Conservation (phyloP, 1,284 basidiomycete genomes). For the Sporisorium exsertum region DNA sequence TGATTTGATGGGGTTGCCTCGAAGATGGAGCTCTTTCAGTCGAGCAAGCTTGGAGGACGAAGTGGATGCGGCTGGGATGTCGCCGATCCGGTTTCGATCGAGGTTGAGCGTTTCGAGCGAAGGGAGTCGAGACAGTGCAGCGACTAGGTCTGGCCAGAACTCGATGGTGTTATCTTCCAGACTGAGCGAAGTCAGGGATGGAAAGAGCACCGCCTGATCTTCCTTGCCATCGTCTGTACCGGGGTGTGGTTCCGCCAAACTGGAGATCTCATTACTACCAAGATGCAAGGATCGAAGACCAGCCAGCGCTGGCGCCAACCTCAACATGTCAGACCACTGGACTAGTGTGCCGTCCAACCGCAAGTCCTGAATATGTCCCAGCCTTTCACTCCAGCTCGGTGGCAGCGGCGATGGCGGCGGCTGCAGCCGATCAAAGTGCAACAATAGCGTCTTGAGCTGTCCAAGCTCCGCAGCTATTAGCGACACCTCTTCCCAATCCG, state of each 20-base stretch:
- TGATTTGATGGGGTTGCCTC: slow-evolving; percentile 74
- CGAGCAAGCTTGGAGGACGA: slow-evolving; percentile 64
- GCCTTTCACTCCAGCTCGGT: slow-evolving; percentile 70
- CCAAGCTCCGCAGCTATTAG: slow-evolving; percentile 77
- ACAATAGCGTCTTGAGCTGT: slow-evolving; percentile 76
- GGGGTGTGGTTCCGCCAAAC: neutral
- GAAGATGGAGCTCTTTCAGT: slow-evolving; percentile 77
- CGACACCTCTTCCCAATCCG: slow-evolving; percentile 79
- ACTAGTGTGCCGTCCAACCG: slow-evolving; percentile 81
- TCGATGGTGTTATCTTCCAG: slow-evolving; percentile 79
- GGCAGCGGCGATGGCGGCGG: slow-evolving; percentile 56
- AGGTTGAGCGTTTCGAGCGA: slow-evolving; percentile 79
- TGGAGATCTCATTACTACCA: slow-evolving; percentile 78
- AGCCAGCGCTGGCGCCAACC: slow-evolving; percentile 75
- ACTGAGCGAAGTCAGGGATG: slow-evolving; percentile 76
- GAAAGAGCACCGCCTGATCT: slow-evolving; percentile 11
- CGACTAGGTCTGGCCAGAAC: slow-evolving; percentile 75
- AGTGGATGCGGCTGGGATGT: slow-evolving; percentile 71
- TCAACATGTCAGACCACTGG: slow-evolving; percentile 76
- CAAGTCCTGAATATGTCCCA: slow-evolving; percentile 76
- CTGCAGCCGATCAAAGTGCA: slow-evolving; percentile 71
- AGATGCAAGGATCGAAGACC: slow-evolving; percentile 78
- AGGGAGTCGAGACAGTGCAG: slow-evolving; percentile 73
- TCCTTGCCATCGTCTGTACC: neutral
- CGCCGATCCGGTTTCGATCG: slow-evolving; percentile 75